Base-by-base conservation (phyloP, 805 yeast species). In the Candida pini region DNA sequence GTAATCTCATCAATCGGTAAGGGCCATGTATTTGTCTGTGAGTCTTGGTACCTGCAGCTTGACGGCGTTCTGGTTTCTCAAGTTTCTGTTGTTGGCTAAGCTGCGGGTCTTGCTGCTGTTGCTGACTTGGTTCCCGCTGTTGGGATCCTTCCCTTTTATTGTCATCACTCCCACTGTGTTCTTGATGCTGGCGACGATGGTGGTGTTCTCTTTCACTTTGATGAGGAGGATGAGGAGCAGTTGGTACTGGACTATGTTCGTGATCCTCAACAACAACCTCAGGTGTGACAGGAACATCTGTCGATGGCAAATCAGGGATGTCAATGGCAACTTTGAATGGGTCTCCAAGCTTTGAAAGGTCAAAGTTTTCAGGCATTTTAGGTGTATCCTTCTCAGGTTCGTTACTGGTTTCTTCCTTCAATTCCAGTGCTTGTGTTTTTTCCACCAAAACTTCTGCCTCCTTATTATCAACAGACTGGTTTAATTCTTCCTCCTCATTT, bases 21-120 rank as follows among this genome's bases (percentile, higher is more conserved):
- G 92, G 90, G 6, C 95, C 95, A 49, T 82, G 88, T 17, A 82
- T 76, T 42, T 77, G 79, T 46, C 73, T 75, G 47, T 58, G 63
- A 23, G 63, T 47, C 44, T 69, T 66, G n/a, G 49, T 36, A 27
- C 47, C 31, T 17, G 51, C 25, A 4, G 53, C 45, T 22, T 60
- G 62, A 29, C 64, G 53, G 21, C 61, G 54, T 40, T 61, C 66
- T 6, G 64, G 64, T 24, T 45, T 49, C 37, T 51, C 60, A 6
- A 25, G 29, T 8, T 36, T 26, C 9, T 31, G 22, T 23, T 17
- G 18, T 17, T 23, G 18, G 15, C 7, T n/a, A 9, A 30, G 37
- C 22, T 39, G 36, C 15, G 34, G 34, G 36, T 36, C 34, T 31
- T 27, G 31, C 28, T 41, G 40, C 30, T 34, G 23, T 15, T 28